phyloP scores from a whole-genome alignment of 1,284 basidiomycete species.

The Neonothopanus nambi region DNA sequence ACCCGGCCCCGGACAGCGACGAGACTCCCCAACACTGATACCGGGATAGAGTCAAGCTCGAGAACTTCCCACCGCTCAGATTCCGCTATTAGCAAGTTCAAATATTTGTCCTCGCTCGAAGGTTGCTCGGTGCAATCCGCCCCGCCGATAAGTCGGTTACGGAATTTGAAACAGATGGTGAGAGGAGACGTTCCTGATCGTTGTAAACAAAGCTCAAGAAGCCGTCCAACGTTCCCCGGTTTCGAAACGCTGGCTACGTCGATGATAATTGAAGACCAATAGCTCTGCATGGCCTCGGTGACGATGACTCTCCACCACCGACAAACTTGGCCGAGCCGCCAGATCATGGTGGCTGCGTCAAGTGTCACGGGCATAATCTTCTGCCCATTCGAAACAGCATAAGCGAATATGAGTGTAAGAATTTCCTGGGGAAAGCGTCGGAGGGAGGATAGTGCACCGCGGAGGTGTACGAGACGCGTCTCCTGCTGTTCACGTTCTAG shows the following conservation, averaged over 20 bases:
- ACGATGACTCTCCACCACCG: neutral
- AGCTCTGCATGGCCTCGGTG: neutral
- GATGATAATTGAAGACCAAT: slow-evolving; percentile 7
- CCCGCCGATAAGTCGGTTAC: neutral
- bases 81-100: neutral
- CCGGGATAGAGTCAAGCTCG: slow-evolving; percentile 1
- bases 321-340: slow-evolving; percentile 6
- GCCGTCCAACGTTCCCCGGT: neutral
- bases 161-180: slow-evolving; percentile 4
- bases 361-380: neutral
- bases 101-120: slow-evolving; percentile 1
- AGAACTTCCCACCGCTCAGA: slow-evolving; percentile 7
- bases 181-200: slow-evolving; percentile 4
- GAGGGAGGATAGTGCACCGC: slow-evolving; percentile 1
- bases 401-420: neutral
- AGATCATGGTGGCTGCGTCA: neutral
- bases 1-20: neutral
- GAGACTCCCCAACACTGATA: neutral
- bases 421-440: slow-evolving; percentile 9
- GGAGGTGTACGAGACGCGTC: neutral
- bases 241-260: neutral
- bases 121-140: too few species aligned
- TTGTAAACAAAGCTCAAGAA: slow-evolving; percentile 3
- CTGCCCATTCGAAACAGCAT: neutral
- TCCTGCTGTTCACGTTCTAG: neutral